These are phyloP conservation scores for Coniochaeta sp. DNA, from an alignment of 2,329 filamentous ascomycete genomes.

Conservation along the genomic window DNA sequence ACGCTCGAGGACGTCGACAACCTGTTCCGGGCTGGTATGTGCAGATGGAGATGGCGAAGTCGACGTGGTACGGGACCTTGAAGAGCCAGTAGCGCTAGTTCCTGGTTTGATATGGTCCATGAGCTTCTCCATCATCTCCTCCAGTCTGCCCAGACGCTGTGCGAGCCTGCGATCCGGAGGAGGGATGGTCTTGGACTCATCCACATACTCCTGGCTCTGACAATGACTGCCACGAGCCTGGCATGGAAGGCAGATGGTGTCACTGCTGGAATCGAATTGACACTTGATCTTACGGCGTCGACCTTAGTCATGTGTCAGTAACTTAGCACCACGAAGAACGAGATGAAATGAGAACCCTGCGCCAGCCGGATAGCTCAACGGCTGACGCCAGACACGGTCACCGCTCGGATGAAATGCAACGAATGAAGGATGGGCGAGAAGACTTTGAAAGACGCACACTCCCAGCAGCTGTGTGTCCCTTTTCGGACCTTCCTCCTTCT, in stretches of 20 bases:
- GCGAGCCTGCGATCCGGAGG: constrained; percentile 29
- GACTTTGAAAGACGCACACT: constrained; percentile 29
- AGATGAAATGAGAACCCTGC: constrained; percentile 3
- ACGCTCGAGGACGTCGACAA: constrained; percentile 13
- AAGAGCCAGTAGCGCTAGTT: constrained; percentile 1
- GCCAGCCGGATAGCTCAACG: no score
- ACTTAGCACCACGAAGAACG: neutral
- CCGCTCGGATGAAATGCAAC: neutral
- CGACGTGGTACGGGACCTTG: constrained; percentile 9
- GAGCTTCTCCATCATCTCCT: constrained; percentile 37
- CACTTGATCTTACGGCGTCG: constrained; percentile 41
- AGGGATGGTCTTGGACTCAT: constrained; percentile 19
- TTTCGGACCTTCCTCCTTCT: constrained; percentile 39
- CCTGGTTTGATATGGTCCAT: constrained; percentile 28
- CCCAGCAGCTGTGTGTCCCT: constrained; percentile 48
- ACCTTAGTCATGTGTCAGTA: constrained; percentile 14
- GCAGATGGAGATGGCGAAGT: constrained; percentile 16
- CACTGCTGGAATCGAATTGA: constrained; percentile 28
- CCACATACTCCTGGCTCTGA: constrained; percentile 36
- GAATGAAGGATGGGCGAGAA: neutral
- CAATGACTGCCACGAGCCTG: constrained; percentile 30
- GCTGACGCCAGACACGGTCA: neutral
- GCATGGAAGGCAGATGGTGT: constrained; percentile 34
- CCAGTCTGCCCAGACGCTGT: constrained; percentile 36
- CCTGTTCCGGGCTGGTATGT: constrained; percentile 14